Percentiles rank a stretch among this genome's conserved stretches.
Evolutionary conservation across 768 basidiomycete genomes (phyloP).

Genomic region (Rhizopogon rudus): DNA sequence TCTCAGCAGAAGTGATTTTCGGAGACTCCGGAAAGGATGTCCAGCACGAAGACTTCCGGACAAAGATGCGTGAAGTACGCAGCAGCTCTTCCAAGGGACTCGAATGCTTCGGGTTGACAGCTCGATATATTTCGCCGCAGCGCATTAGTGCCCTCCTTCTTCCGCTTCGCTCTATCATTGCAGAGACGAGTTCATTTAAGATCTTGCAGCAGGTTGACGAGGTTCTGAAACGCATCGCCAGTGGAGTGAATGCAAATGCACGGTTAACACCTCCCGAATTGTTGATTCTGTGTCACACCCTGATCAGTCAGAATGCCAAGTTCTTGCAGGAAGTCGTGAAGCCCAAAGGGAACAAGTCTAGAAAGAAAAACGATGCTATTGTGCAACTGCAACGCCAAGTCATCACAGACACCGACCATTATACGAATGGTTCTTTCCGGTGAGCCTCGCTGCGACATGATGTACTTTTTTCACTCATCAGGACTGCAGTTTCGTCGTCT

Average conservation of each 20-base stretch:
- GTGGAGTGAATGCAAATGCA: slow-evolving; percentile 80
- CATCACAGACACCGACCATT: slow-evolving; percentile 57
- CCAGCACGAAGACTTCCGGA: slow-evolving; percentile 86
- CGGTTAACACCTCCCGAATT: slow-evolving; percentile 66
- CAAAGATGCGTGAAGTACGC: slow-evolving; percentile 89
- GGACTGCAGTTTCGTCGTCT: slow-evolving; percentile 67
- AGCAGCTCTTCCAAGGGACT: slow-evolving; percentile 78
- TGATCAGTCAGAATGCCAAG: slow-evolving; percentile 85
- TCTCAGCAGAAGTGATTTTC: slow-evolving; percentile 88
- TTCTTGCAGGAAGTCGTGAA: slow-evolving; percentile 65
- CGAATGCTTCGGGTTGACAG: slow-evolving; percentile 80
- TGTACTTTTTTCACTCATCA: slow-evolving; percentile 1
- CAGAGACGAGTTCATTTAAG: slow-evolving; percentile 76
- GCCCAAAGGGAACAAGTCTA: slow-evolving; percentile 26
- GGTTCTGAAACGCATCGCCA: slow-evolving; percentile 74
- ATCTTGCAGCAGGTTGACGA: slow-evolving; percentile 85
- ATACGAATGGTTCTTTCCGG: slow-evolving; percentile 85
- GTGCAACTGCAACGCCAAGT: slow-evolving; percentile 76
- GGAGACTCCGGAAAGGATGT: slow-evolving; percentile 91
- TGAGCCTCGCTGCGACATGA: slow-evolving; percentile 24
- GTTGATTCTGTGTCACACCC: slow-evolving; percentile 79
- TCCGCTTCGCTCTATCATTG: slow-evolving; percentile 81
- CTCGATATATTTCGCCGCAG: slow-evolving; percentile 70
- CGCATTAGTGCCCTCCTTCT: slow-evolving; percentile 69
- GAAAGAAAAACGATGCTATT: slow-evolving; percentile 51